A percentile compares a stretch with the other conserved stretches of the same genome.
Conservation (phyloP, 2,329 filamentous ascomycete genomes). For the Xylaria sp. region DNA sequence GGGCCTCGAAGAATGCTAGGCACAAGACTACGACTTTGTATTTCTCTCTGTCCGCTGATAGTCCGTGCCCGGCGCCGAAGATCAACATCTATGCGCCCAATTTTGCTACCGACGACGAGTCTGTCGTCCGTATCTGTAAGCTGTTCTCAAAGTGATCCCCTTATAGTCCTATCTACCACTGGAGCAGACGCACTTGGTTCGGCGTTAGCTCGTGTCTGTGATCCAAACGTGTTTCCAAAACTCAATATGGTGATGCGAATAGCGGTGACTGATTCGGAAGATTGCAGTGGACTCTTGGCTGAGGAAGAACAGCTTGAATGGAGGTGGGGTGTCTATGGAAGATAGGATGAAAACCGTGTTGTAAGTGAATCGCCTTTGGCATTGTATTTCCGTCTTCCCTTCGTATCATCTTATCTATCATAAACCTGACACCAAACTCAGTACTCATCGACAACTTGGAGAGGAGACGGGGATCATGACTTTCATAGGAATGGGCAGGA, state of each 20-base stretch:
- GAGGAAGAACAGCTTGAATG: not conserved
- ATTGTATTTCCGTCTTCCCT: not conserved
- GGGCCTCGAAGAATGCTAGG: not conserved
- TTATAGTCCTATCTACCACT: no score
- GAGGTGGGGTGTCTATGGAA: not conserved
- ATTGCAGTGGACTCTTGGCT: not conserved
- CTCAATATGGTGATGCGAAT: not conserved
- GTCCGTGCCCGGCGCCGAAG: not conserved
- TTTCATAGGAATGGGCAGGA: not conserved
- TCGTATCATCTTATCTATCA: not conserved
- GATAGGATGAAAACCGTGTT: not conserved
- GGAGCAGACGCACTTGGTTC: no score
- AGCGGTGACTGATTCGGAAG: not conserved
- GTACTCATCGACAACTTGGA: not conserved
- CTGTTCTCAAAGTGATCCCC: no score
- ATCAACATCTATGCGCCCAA: conserved; percentile 2
- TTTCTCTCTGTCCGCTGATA: not conserved
- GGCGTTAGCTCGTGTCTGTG: no score
- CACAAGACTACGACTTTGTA: not conserved
- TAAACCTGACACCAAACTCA: not conserved
- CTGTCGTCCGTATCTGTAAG: no score
- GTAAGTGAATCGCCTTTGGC: not conserved
- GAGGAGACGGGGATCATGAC: not conserved
- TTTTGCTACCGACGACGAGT: not conserved
- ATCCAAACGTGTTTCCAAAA: not conserved